Evolutionary conservation across 2,329 filamentous ascomycete genomes (phyloP).

Genomic region (Exophiala xenobiotica): DNA sequence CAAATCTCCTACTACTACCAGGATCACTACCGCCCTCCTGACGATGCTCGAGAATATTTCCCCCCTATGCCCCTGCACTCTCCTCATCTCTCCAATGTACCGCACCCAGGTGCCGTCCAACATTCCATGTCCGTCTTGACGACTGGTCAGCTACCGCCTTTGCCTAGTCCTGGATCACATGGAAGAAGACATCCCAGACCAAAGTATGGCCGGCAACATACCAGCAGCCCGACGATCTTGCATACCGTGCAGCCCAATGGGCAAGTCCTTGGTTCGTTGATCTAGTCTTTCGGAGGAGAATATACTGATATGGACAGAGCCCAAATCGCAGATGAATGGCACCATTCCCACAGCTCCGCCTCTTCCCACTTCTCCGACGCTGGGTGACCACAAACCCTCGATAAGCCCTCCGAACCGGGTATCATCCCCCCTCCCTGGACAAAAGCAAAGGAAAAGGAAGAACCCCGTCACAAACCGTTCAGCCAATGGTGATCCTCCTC

Average conservation of each 20-base stretch:
- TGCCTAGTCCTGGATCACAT: slow-evolving; percentile 78
- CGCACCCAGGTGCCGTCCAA: slow-evolving; percentile 37
- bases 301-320: slow-evolving; percentile 40
- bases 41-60: slow-evolving; percentile 78
- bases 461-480: slow-evolving; percentile 41
- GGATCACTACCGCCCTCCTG: slow-evolving; percentile 65
- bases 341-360: slow-evolving; percentile 46
- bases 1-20: slow-evolving; percentile 53
- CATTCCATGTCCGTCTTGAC: slow-evolving; percentile 77
- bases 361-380: slow-evolving; percentile 55
- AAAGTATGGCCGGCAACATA: slow-evolving; percentile 68
- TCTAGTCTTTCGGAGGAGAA: slow-evolving; percentile 37
- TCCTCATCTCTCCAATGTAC: slow-evolving; percentile 40
- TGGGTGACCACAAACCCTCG: slow-evolving; percentile 43
- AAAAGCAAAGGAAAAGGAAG: slow-evolving; percentile 50
- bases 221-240: slow-evolving; percentile 74
- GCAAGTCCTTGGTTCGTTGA: slow-evolving; percentile 32
- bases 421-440: slow-evolving; percentile 48
- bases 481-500: slow-evolving; percentile 33
- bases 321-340: slow-evolving; percentile 44
- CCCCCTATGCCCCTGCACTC: slow-evolving; percentile 62
- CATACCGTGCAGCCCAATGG: slow-evolving; percentile 47
- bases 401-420: slow-evolving; percentile 51
- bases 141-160: slow-evolving; percentile 73
- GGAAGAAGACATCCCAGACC: slow-evolving; percentile 61